Evolutionary conservation across 257 asterid genomes (phyloP).

Genomic region (Eucommia ulmoides): DNA sequence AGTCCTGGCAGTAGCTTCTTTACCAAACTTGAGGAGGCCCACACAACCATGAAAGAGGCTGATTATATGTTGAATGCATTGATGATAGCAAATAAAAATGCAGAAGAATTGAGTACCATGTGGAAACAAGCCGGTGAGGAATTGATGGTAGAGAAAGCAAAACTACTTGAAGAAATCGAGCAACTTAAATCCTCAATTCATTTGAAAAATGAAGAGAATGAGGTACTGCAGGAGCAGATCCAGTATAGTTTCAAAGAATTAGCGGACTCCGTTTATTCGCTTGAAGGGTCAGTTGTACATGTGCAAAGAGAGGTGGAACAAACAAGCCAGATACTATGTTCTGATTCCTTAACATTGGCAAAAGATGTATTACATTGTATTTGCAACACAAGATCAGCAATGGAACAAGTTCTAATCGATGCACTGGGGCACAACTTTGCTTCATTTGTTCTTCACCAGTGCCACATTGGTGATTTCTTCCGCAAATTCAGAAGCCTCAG

Average conservation of each 20-base stretch:
- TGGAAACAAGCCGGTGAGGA: constrained; percentile 47
- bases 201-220: constrained; percentile 24
- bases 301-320: constrained; percentile 40
- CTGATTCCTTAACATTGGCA: constrained; percentile 35
- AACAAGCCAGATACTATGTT: constrained; percentile 22
- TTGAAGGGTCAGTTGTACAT: constrained; percentile 41
- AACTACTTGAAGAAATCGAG: constrained; percentile 36
- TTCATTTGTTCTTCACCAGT: constrained; percentile 32
- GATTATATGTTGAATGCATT: constrained; percentile 44
- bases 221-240: constrained; percentile 23
- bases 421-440: constrained; percentile 31
- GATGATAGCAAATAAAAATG: constrained; percentile 44
- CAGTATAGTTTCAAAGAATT: constrained; percentile 26
- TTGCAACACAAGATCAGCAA: constrained; percentile 33
- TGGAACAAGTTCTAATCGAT: constrained; percentile 34
- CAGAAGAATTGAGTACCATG: constrained; percentile 27
- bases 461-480: constrained; percentile 28
- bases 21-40: constrained; percentile 44
- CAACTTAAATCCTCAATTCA: constrained; percentile 27
- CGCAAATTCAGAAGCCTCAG: constrained; percentile 16
- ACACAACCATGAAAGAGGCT: constrained; percentile 47
- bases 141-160: constrained; percentile 34
- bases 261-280: constrained; percentile 22
- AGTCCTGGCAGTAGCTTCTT: constrained; percentile 28
- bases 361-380: constrained; percentile 28